A percentile compares a stretch with the other conserved stretches of the same genome.
Conservation (phyloP, 345 rosid genomes). For the Boechera stricta region DNA sequence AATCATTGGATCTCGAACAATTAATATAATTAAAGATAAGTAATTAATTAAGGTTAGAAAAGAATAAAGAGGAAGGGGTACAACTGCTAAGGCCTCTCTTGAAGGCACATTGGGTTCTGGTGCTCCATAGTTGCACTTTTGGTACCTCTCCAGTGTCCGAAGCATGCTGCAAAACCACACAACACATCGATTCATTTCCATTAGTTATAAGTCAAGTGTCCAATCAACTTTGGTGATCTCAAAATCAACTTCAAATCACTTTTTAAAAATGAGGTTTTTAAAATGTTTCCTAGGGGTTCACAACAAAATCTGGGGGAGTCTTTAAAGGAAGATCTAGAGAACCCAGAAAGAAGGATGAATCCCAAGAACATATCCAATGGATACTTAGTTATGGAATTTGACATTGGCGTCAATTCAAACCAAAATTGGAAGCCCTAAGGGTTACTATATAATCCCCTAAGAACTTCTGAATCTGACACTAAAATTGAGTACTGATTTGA, state of each 20-base stretch:
- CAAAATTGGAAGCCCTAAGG: slow-evolving; percentile 48
- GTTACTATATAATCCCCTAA: not conserved
- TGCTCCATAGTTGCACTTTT: slow-evolving; percentile 94
- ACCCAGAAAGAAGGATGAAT: not conserved
- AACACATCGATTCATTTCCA: not conserved
- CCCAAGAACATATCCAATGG: slow-evolving; percentile 46
- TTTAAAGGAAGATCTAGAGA: slow-evolving; percentile 12
- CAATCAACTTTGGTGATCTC: not conserved
- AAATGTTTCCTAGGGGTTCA: slow-evolving; percentile 21
- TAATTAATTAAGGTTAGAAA: not conserved
- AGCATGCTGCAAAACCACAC: slow-evolving; percentile 63
- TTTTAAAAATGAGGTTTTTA: not conserved
- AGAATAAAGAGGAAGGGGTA: slow-evolving; percentile 18
- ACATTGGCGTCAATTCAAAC: slow-evolving; percentile 21
- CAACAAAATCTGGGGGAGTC: slow-evolving; percentile 9
- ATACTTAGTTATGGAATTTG: slow-evolving; percentile 35
- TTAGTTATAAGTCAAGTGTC: not conserved
- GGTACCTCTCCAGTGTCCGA: slow-evolving; percentile 96
- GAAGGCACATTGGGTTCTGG: slow-evolving; percentile 84
- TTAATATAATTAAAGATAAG: not conserved
- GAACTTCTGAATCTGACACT: slow-evolving; percentile 42
- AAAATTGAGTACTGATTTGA: slow-evolving; percentile 14
- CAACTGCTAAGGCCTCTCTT: slow-evolving; percentile 84
- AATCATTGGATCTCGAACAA: not conserved
- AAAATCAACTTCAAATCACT: not conserved